A percentile compares a stretch with the other conserved stretches of the same genome.
Evolutionary conservation across 805 yeast genomes (phyloP).

Genomic region (Myxozyma neotropica): DNA sequence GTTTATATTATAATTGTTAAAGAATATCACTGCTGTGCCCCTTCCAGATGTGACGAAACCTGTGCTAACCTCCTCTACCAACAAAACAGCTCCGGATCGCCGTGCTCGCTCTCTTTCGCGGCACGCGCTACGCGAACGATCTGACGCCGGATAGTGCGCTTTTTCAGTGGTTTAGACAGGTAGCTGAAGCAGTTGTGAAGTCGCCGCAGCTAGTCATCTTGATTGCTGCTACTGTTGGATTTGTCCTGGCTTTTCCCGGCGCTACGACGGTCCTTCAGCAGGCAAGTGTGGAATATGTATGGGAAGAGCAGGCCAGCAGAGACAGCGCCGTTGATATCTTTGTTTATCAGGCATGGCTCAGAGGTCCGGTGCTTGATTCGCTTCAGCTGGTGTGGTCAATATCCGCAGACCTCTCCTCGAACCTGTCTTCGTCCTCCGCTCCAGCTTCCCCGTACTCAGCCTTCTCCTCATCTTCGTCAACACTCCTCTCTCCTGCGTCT

Average conservation of each 20-base stretch:
- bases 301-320: slow-evolving; percentile 1
- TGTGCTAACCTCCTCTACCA: background rate
- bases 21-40: background rate
- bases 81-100: slow-evolving; percentile 29
- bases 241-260: slow-evolving; percentile 53
- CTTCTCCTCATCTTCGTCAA: background rate
- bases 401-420: background rate
- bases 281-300: background rate
- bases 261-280: background rate
- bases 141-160: slow-evolving; percentile 17
- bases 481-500: background rate
- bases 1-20: background rate
- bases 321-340: slow-evolving; percentile 34
- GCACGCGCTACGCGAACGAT: slow-evolving; percentile 27
- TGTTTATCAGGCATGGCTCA: slow-evolving; percentile 46
- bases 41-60: background rate
- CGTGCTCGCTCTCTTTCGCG: slow-evolving; percentile 31
- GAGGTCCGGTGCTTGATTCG: slow-evolving; percentile 27
- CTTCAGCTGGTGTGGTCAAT: background rate
- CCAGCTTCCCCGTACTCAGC: background rate
- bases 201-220: slow-evolving; percentile 51
- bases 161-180: slow-evolving; percentile 18
- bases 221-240: slow-evolving; percentile 52
- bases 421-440: background rate
- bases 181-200: slow-evolving; percentile 41